Conservation (phyloP, 2,329 filamentous ascomycete species). For the Colletotrichum melonis region DNA sequence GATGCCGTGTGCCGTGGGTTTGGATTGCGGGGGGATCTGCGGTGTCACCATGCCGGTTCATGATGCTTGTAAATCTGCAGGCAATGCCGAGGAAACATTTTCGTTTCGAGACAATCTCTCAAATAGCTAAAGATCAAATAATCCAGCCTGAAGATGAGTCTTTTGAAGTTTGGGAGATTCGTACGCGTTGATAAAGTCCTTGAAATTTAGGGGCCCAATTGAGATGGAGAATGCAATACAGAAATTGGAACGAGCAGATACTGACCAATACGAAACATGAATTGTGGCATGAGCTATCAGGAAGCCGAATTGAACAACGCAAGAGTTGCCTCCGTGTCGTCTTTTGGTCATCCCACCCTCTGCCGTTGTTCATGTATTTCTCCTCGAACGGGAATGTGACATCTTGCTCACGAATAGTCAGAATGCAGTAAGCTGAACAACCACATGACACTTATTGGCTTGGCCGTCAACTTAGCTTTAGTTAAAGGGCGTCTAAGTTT, state of each 20-base stretch:
- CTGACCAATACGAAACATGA: background rate
- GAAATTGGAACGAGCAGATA: background rate
- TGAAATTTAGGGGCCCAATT: background rate
- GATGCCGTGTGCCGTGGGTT: slow-evolving; percentile 1
- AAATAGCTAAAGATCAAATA: background rate
- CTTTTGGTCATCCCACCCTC: background rate
- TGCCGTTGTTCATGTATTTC: background rate
- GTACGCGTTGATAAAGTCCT: no score
- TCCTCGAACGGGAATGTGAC: background rate
- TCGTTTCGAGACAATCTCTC: background rate
- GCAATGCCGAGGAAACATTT: background rate
- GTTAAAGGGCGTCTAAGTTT: background rate
- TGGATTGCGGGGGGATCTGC: slow-evolving; percentile 15
- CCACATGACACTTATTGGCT: background rate
- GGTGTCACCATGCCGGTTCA: background rate
- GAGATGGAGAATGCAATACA: background rate
- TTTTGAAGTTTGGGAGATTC: background rate
- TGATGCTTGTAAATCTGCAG: background rate
- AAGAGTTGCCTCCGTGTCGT: background rate
- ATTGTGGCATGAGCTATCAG: background rate
- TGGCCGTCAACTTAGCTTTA: background rate
- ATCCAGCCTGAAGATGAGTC: fast-evolving
- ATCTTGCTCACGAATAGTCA: background rate
- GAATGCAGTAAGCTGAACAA: background rate
- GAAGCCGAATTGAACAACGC: background rate